Evolutionary conservation across 306 rosid species (phyloP).

Genomic region (Acacia acuminata): DNA sequence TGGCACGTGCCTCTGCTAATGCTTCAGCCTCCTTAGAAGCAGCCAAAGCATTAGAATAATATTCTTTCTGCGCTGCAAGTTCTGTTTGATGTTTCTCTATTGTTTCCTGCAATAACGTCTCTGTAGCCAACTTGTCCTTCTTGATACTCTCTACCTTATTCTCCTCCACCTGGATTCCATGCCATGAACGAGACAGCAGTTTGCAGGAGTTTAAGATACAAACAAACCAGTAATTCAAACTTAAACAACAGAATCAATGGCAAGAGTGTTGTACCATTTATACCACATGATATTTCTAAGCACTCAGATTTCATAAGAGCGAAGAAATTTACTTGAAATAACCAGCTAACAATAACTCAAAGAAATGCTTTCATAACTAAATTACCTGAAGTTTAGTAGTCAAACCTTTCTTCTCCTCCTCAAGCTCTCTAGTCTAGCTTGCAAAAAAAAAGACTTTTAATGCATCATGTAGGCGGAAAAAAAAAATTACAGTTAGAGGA

Average conservation of each 20-base stretch:
- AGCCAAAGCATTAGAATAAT: constrained; percentile 84
- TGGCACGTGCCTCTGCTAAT: constrained; percentile 88
- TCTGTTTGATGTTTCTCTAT: constrained; percentile 92
- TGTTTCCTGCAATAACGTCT: constrained; percentile 90
- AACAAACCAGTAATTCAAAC: background rate
- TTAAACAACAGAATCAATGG: constrained; percentile 15
- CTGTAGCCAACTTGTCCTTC: constrained; percentile 93
- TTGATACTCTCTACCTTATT: constrained; percentile 95
- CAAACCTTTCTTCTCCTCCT: constrained; percentile 99
- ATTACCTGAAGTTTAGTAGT: constrained; percentile 90
- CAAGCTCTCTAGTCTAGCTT: constrained; percentile 97
- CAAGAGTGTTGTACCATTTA: background rate
- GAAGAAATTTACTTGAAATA: constrained; percentile 5
- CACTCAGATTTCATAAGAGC: constrained; percentile 2
- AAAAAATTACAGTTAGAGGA: constrained; percentile 24
- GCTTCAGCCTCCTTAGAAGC: constrained; percentile 97
- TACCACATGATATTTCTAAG: constrained; percentile 20
- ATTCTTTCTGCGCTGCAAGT: constrained; percentile 81
- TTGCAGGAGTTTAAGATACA: constrained; percentile 7
- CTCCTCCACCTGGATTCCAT: constrained; percentile 82
- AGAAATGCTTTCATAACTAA: constrained; percentile 26
- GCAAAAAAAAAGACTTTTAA: constrained; percentile 44
- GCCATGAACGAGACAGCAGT: constrained; percentile 29
- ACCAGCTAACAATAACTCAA: constrained; percentile 9
- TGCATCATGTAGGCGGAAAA: constrained; percentile 24